Evolutionary conservation across 2,329 filamentous ascomycete species (phyloP).

Genomic region (Hymenoscyphus fraxineus): DNA sequence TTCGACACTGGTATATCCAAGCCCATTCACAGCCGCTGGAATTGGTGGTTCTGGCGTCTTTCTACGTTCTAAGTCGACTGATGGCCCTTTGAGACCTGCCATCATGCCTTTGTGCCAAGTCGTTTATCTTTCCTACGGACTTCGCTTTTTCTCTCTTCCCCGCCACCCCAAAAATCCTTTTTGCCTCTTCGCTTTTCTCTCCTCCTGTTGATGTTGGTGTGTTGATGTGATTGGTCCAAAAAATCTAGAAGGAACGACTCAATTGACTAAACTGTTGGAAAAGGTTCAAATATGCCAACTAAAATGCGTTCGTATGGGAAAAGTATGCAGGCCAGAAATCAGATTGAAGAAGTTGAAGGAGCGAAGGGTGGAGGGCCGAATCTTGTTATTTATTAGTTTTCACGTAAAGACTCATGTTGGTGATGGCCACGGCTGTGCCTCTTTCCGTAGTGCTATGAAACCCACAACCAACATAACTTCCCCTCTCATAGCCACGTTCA

Average conservation of each 20-base stretch:
- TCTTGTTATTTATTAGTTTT: neutral
- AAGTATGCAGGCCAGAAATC: neutral
- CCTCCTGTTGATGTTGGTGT: neutral
- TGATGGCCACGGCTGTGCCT: neutral
- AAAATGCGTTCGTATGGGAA: neutral
- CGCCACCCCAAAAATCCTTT: neutral
- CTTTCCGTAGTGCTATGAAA: constrained; percentile 2
- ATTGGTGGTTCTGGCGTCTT: neutral
- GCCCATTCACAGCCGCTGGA: neutral
- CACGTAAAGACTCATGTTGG: neutral
- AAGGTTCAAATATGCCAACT: too few species aligned
- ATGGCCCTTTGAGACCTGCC: neutral
- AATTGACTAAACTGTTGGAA: too few species aligned
- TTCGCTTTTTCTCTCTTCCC: neutral
- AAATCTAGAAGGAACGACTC: neutral
- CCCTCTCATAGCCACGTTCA: neutral
- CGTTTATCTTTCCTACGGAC: neutral
- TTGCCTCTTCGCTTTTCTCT: neutral
- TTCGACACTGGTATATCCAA: neutral
- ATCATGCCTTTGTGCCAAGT: neutral
- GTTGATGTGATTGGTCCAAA: neutral
- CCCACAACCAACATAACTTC: neutral
- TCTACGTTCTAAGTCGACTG: neutral
- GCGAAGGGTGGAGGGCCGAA: neutral
- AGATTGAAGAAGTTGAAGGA: neutral